Base-by-base conservation (phyloP, 306 rosid species). In the Cicer chorassanicum region DNA sequence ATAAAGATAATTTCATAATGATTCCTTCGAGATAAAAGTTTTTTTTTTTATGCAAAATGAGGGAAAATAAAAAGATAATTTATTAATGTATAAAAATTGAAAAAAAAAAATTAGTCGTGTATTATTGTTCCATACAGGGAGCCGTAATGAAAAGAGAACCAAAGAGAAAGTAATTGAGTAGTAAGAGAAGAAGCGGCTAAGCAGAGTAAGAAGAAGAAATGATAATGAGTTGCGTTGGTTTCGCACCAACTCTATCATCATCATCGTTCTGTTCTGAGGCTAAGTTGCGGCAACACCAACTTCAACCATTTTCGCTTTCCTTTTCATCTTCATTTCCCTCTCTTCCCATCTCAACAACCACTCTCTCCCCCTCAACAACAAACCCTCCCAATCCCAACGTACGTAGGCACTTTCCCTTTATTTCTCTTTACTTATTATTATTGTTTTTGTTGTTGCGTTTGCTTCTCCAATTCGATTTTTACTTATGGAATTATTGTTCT, bases 191-290 rank as follows among this genome's bases (percentile, higher is more conserved):
- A 29, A 29, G 36, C 36, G 36, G 36, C 36, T 29, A 4, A 29
- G 36, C 36, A 29, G 36, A 29, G 36, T 29, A 29, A 29, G 65
- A 29, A 12, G 65, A 49, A 7, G 55, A 60, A 60, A 60, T 60
- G 66, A 60, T 60, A 60, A 36, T 2, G 44, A 60, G 66, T n/a
- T 60, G 66, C 1, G 66, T 60, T 60, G 11, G 43, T 34, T 13
- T 1, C 44, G 44, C 66, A 34, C 18, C 65, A 59, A 0, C 65
- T 12, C 24, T 40, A 24, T 2, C 41, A 9, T 10, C 63, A 10
- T 6, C 40, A 6, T 59, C 16, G 1, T 11, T 57, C 16, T 59
- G 18, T n/a, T n/a, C 2, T 9, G 55, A 49, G 6, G 7, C 18
- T 2, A 59, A 24, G 18, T 4, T 59, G 0, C 55, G 15, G 6